These are phyloP conservation scores for Naumovozyma castellii DNA, from an alignment of 805 yeast genomes.

Conservation along the genomic window DNA sequence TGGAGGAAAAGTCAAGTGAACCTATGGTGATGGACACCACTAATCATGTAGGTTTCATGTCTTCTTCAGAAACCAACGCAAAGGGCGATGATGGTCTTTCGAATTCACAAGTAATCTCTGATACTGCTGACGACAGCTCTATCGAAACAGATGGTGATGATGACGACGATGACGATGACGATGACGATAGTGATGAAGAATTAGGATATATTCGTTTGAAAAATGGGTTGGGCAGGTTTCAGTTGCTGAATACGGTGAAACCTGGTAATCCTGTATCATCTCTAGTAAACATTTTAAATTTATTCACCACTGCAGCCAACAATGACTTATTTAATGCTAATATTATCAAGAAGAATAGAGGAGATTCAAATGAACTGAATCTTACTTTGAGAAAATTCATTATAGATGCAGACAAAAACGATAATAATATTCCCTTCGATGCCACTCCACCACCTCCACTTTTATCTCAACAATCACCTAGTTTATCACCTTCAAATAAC, in stretches of 20 bases:
- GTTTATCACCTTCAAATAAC: neutral
- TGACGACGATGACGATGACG: conserved; percentile 25
- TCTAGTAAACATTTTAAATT: conserved; percentile 63
- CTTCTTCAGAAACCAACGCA: neutral
- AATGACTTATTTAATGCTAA: neutral
- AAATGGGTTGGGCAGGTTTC: conserved; percentile 40
- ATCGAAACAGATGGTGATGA: neutral
- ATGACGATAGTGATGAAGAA: conserved; percentile 31
- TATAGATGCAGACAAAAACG: neutral
- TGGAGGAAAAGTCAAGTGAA: conserved; percentile 23
- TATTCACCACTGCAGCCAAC: conserved; percentile 41
- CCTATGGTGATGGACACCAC: neutral
- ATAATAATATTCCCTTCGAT: neutral
- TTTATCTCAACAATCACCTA: neutral
- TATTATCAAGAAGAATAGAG: neutral
- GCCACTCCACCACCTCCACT: neutral
- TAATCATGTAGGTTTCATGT: too few relatives aligned
- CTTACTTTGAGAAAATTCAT: neutral
- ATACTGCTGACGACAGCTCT: neutral
- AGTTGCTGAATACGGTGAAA: conserved; percentile 67
- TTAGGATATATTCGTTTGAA: conserved; percentile 16
- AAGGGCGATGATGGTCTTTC: too few relatives aligned
- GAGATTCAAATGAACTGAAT: neutral
- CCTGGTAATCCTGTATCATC: conserved; percentile 83
- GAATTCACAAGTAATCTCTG: too few relatives aligned